Percentiles rank a stretch among this genome's conserved stretches.
phyloP scores from a whole-genome alignment of 306 rosid genomes.

The Corylus avellana region DNA sequence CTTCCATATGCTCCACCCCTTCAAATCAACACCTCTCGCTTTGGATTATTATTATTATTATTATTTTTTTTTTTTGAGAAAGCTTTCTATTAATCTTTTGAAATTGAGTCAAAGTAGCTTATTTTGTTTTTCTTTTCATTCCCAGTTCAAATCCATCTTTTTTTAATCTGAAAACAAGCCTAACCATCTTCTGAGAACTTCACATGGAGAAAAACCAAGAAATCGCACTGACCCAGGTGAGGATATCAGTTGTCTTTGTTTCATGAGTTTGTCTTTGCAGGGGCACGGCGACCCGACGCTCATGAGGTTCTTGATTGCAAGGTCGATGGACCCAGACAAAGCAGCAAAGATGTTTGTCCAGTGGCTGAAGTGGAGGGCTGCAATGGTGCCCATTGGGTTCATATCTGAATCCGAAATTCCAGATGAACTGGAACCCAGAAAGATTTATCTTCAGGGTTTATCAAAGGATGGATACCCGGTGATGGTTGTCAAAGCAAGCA shows the following conservation, averaged over 20 bases:
- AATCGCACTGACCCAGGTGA: slow-evolving; percentile 54
- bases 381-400: too few species aligned
- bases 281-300: slow-evolving; percentile 14
- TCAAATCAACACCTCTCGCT: neutral
- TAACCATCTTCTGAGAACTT: neutral
- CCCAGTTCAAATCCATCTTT: slow-evolving; percentile 4
- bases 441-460: slow-evolving; percentile 62
- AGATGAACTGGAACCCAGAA: too few species aligned
- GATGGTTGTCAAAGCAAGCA: too few species aligned
- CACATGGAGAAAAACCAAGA: slow-evolving; percentile 53
- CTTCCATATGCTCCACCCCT: neutral
- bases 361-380: too few species aligned
- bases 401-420: too few species aligned
- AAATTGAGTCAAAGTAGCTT: neutral
- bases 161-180: neutral
- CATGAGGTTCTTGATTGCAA: slow-evolving; percentile 83
- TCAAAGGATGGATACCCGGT: slow-evolving; percentile 48
- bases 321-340: slow-evolving; percentile 77
- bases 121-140: neutral
- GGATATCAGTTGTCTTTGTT: slow-evolving; percentile 43
- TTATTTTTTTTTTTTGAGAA: too few species aligned
- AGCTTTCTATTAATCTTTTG: neutral
- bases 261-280: slow-evolving; percentile 33
- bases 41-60: too few species aligned
- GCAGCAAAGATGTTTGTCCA: slow-evolving; percentile 46